Base-by-base conservation (phyloP, 73 alveolate genomes). In the Stentor roeselii region DNA sequence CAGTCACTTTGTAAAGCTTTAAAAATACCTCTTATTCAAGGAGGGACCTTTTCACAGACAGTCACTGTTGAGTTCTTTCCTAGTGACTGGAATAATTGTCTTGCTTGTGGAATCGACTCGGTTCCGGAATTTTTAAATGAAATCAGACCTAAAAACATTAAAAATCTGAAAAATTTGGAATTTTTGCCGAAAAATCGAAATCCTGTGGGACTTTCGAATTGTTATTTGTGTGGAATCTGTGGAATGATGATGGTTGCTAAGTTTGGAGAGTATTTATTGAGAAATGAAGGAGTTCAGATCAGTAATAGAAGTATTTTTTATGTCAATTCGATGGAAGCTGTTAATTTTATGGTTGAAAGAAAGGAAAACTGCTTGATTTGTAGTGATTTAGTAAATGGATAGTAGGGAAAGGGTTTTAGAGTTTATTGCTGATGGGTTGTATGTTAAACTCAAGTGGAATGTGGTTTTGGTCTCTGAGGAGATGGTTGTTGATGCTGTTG, bases 31-130 rank as follows among this genome's bases (percentile, higher is more conserved):
- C 83, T 92, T 78, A 78, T 90, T 31, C 60, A 40, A 21, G 97
- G 95, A 42, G 97, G 98, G 0, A 89, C 96, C 34, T 93, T 91
- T 60, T 76, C 93, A 36, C 67, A 92, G 77, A 82, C 90, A 38
- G 40, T 92, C 3, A 89, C 92, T 39, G 94, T 92, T 42, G 97
- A 93, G 50, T 85, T 85, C 40, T 78, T 91, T 78, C 40, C 82
- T 41, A 86, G 90, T 36, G 21, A 80, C 21, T 87, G 93, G n/a
- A 83, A 85, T 78, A 90, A 96, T 31, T 93, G 97, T 59, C 75
- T 91, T 38, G 75, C 77, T 14, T 93, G 96, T 50, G 77, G 88
- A 38, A 84, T 90, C 37, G 95, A 91, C 86, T 76, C 75, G 3
- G 85, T 84, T 3, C 76, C 42, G 11, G 93, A 93, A 32, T 74